Percentiles rank a stretch among this genome's conserved stretches.
Evolutionary conservation across 257 asterid genomes (phyloP).

Genomic region (Solanum piurae): DNA sequence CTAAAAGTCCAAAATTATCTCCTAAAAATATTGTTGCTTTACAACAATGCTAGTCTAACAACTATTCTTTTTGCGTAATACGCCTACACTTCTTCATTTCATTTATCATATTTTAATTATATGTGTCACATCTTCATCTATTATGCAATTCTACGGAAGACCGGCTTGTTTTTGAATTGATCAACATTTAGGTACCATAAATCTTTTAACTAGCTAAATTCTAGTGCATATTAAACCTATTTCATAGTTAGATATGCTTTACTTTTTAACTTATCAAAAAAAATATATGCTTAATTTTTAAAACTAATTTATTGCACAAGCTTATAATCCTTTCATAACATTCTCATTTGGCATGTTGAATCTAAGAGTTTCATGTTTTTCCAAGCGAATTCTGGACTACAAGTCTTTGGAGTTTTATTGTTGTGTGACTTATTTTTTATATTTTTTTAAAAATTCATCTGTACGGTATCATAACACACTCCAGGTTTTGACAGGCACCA

Average conservation of each 20-base stretch:
- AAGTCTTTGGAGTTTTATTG: not conserved
- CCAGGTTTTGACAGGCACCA: slow-evolving; percentile 11
- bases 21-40: not conserved
- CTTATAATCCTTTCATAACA: not conserved
- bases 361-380: not conserved
- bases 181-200: not conserved
- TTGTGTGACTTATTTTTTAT: no score
- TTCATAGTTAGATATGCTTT: not conserved
- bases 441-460: not conserved
- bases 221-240: not conserved
- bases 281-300: not conserved
- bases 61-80: not conserved
- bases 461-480: not conserved
- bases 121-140: not conserved
- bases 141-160: not conserved
- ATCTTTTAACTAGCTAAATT: not conserved
- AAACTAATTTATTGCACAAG: not conserved
- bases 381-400: not conserved
- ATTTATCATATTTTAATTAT: not conserved
- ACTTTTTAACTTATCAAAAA: not conserved
- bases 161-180: not conserved
- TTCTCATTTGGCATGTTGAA: not conserved
- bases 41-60: not conserved
- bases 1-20: not conserved
- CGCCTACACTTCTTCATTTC: not conserved